These are phyloP conservation scores for Neoascochyta sp. DNA, from an alignment of 2,329 filamentous ascomycete species.

Conservation along the genomic window DNA sequence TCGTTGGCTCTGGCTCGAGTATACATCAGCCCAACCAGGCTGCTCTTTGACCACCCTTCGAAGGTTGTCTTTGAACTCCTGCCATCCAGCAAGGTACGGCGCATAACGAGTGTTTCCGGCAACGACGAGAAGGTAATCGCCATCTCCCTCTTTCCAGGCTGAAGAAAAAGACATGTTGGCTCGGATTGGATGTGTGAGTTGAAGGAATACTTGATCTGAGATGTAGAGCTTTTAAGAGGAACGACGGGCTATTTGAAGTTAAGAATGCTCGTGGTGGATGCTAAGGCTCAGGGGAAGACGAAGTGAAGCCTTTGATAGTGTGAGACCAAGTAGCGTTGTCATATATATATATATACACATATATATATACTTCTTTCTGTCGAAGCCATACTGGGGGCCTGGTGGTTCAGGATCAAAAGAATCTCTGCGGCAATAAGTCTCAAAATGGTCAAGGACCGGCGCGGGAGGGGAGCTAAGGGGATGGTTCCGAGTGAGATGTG, in stretches of 20 bases:
- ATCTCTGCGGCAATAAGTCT: no score
- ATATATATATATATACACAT: constrained; percentile 3
- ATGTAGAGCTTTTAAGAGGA: no score
- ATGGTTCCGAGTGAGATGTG: neutral
- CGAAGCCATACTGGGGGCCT: neutral
- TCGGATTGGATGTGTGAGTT: neutral
- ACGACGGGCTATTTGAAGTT: no score
- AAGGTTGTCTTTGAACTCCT: constrained; percentile 39
- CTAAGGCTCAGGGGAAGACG: no score
- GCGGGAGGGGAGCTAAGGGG: no score
- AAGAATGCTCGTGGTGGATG: no score
- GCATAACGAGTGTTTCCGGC: constrained; percentile 24
- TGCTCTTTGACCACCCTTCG: constrained; percentile 33
- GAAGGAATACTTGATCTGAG: no score
- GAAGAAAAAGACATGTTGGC: constrained; percentile 12
- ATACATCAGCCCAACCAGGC: constrained; percentile 38
- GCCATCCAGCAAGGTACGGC: constrained; percentile 31
- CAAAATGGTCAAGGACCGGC: no score
- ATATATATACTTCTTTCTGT: neutral
- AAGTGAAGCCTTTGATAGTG: no score
- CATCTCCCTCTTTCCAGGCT: constrained; percentile 16
- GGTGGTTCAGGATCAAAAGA: no score
- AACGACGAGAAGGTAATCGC: constrained; percentile 30
- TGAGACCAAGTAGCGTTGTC: no score
- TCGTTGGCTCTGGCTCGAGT: constrained; percentile 20